These are phyloP conservation scores for Termitomyces sp. DNA, from an alignment of 768 basidiomycete genomes.

Conservation along the genomic window DNA sequence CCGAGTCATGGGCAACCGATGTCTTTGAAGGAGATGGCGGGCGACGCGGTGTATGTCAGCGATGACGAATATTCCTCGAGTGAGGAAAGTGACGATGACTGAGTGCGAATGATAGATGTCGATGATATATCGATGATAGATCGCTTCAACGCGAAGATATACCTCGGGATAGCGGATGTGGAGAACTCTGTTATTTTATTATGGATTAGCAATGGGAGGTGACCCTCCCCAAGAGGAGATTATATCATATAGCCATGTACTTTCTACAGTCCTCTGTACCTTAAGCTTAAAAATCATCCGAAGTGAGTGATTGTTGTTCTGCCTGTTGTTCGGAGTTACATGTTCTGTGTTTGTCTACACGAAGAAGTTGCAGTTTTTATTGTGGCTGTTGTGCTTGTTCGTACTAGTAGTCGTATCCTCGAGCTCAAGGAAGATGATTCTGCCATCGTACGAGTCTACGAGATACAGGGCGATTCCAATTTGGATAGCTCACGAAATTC, in stretches of 20 bases:
- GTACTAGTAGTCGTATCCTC: too few species aligned
- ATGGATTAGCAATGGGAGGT: not conserved
- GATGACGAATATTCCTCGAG: constrained; percentile 51
- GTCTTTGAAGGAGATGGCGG: constrained; percentile 14
- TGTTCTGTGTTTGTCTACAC: too few species aligned
- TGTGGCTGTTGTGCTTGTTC: too few species aligned
- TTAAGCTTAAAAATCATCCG: not conserved
- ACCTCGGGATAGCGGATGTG: not conserved
- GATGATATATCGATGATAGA: not conserved
- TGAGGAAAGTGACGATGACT: constrained; percentile 52
- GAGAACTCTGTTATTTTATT: not conserved
- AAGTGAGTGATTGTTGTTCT: not conserved
- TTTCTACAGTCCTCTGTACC: not conserved
- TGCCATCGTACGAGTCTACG: not conserved
- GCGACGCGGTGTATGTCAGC: constrained; percentile 19
- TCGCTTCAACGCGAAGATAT: not conserved
- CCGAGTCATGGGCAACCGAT: constrained; percentile 10
- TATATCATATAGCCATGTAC: not conserved
- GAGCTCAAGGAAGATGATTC: too few species aligned
- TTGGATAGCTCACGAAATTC: not conserved
- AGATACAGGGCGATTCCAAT: not conserved
- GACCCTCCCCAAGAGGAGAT: not conserved
- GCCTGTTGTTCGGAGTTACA: not conserved
- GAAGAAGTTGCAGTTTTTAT: too few species aligned
- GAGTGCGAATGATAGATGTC: not conserved